These are phyloP conservation scores for Clonostachys solani DNA, from an alignment of 2,329 filamentous ascomycete species.

Conservation along the genomic window DNA sequence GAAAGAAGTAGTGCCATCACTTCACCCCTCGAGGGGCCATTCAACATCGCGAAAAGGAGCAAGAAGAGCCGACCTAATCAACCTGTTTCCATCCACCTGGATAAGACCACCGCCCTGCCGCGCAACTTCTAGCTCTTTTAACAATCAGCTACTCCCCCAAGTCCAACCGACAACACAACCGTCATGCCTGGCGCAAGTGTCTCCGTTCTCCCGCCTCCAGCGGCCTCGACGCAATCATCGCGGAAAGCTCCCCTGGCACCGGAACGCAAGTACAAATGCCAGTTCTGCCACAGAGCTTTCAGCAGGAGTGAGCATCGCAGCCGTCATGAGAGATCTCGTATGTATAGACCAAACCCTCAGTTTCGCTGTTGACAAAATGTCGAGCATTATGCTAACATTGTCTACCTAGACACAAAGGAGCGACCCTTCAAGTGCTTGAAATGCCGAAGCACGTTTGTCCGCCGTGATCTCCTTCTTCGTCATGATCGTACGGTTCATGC, in stretches of 20 bases:
- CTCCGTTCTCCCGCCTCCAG: conserved; percentile 58
- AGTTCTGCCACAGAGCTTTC: conserved; percentile 97
- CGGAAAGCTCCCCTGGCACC: conserved; percentile 75
- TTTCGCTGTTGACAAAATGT: neutral
- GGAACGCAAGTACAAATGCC: conserved; percentile 99
- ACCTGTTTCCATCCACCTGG: neutral
- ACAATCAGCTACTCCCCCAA: conserved; percentile 1
- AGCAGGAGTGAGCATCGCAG: conserved; percentile 96
- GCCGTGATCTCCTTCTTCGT: conserved; percentile 90
- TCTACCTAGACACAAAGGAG: conserved; percentile 83
- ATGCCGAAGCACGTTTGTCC: conserved; percentile 96
- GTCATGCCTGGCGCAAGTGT: conserved; percentile 69
- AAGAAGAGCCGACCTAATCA: too few relatives aligned
- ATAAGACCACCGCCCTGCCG: neutral
- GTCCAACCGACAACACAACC: conserved; percentile 26
- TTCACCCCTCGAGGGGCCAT: conserved; percentile 1
- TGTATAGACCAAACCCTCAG: conserved; percentile 39
- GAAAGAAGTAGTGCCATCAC: neutral
- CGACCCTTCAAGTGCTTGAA: conserved; percentile 98
- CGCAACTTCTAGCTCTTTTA: too few relatives aligned
- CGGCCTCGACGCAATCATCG: conserved; percentile 65
- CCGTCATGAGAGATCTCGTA: conserved; percentile 97
- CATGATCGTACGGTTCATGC: conserved; percentile 98
- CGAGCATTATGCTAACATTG: conserved; percentile 15
- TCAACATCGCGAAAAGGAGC: neutral